These are phyloP conservation scores for Pseudonectria foliicola DNA, from an alignment of 2,329 filamentous ascomycete genomes.

Conservation along the genomic window DNA sequence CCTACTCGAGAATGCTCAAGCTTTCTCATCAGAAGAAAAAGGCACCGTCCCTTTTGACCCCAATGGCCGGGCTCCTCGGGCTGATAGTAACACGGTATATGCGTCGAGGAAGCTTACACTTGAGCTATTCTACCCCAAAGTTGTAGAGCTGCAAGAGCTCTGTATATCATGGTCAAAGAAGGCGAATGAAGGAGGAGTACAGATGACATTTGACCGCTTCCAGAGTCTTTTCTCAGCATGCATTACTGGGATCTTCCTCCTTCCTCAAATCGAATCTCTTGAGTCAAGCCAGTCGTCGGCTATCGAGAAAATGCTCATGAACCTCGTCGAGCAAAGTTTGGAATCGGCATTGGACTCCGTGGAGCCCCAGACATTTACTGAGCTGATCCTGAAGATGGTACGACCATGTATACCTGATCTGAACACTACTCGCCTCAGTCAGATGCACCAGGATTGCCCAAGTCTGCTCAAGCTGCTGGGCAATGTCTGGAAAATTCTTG, in stretches of 20 bases:
- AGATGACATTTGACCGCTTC: constrained; percentile 46
- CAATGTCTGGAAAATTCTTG: constrained; percentile 27
- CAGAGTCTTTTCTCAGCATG: constrained; percentile 45
- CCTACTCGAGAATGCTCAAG: constrained; percentile 34
- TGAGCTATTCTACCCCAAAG: constrained; percentile 47
- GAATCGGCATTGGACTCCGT: constrained; percentile 34
- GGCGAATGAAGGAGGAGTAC: constrained; percentile 37
- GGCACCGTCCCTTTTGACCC: constrained; percentile 3
- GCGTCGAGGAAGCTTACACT: constrained; percentile 44
- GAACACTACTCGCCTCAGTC: constrained; percentile 28
- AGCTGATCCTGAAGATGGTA: constrained; percentile 38
- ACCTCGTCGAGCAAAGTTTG: constrained; percentile 35
- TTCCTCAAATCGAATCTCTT: constrained; percentile 40
- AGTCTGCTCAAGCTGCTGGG: constrained; percentile 38
- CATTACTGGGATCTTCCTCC: constrained; percentile 36
- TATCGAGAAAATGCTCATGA: constrained; percentile 37
- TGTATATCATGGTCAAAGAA: constrained; percentile 41
- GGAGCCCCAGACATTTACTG: constrained; percentile 39
- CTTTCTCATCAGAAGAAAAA: background rate
- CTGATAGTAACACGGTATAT: constrained; percentile 28
- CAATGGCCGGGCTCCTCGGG: constrained; percentile 12
- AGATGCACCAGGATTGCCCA: constrained; percentile 30
- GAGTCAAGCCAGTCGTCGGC: constrained; percentile 43
- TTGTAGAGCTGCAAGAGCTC: constrained; percentile 41
- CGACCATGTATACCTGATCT: constrained; percentile 42